Evolutionary conservation across 2,329 filamentous ascomycete species (phyloP), one percentile per base, ranked within the genome.

Genomic region (Didymella segeticola): DNA sequence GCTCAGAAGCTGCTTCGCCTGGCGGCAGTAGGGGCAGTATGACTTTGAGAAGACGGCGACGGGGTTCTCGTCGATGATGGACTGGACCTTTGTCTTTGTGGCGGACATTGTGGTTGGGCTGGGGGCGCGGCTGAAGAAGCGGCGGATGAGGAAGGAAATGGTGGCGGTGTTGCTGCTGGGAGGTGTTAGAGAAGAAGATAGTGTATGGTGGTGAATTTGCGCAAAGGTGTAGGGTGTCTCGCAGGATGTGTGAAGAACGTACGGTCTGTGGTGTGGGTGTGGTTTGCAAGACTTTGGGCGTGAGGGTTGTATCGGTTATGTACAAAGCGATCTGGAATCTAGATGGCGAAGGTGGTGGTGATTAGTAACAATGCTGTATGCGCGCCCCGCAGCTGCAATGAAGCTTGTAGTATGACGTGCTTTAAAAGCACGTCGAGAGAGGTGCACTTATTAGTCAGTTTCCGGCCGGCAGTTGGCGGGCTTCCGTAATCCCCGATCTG

Each of bases 21-120:
- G 82, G 53, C 79, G 83, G 84, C 93, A 98, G 85, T 96, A 96
- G 11, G 93, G 92, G 85, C 95, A 99, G 81, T 91, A 96, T 14
- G 89, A 91, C 82, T 99, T 99, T 79, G 89, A 93, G 84, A 99
- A 99, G 75, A 99, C 90, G 69, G 95, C 88, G 76, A 96, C 92
- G 68, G 86, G 79, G 80, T 96, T 95, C 72, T 93, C 87, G 78
- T 95, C 86, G 77, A 98, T 96, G 79, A 97, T 87, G 71, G 82
- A 77, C 78, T 96, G 86, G 58, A 90, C 90, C 79, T 96, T 96
- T 61, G 84, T 82, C 79, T 90, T 91, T 71, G 91, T 90, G 74
- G 89, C 86, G 71, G 90, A 87, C 90, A 96, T 96, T 69, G 79
- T 84, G 78, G 84, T 82, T 66, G 89, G 82, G 57, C 77, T 81